phyloP scores from a whole-genome alignment of 208 protist genomes.

The Tritrichomonas foetus region DNA sequence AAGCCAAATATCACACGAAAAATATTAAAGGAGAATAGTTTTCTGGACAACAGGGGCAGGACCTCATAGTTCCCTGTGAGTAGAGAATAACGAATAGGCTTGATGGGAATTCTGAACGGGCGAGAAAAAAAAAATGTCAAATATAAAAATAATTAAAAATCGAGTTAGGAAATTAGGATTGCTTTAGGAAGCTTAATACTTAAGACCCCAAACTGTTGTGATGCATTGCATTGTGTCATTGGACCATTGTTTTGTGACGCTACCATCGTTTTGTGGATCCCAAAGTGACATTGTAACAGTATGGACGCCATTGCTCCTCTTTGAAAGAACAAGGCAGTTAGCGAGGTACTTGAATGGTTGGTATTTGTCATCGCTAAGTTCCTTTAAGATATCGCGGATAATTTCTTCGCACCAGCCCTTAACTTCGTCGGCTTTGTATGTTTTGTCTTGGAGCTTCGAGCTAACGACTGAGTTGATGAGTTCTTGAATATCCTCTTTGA shows the following conservation, averaged over 20 bases:
- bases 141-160: no score
- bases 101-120: no score
- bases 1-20: no score
- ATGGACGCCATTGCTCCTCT: constrained; percentile 33
- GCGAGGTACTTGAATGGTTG: constrained; percentile 40
- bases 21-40: no score
- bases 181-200: neutral
- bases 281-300: constrained; percentile 39
- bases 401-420: constrained; percentile 25
- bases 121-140: no score
- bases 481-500: neutral
- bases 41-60: no score
- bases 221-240: constrained; percentile 4
- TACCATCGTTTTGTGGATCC: constrained; percentile 37
- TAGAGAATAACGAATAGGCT: no score
- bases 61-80: no score
- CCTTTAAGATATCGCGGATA: neutral
- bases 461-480: neutral
- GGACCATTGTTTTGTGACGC: neutral
- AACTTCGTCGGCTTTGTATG: neutral
- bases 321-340: constrained; percentile 10
- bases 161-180: no score
- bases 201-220: constrained; percentile 20
- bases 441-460: neutral
- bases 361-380: neutral